Base-by-base conservation (phyloP, 768 basidiomycete genomes). In the Daedalea quercina region DNA sequence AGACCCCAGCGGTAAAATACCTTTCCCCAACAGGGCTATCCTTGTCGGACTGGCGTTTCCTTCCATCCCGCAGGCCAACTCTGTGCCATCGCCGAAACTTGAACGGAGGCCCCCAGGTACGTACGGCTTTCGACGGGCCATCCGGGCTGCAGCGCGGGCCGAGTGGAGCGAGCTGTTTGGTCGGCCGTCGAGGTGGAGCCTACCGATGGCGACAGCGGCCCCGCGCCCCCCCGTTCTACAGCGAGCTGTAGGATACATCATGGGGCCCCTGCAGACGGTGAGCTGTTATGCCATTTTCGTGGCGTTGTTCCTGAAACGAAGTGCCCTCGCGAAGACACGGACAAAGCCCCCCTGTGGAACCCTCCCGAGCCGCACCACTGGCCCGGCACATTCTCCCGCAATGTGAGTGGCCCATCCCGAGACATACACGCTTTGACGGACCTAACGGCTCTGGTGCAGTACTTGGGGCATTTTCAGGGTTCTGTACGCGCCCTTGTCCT, bases 401-500 rank as follows among this genome's bases (percentile, higher is more conserved):
- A 85, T 52, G 82, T 81, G 54, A n/a, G n/a, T n/a, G 76, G 58
- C 9, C 9, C 20, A 31, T 20, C n/a, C 9, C 13, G 28, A 8
- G 8, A 3, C 49, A 6, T 19, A 47, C 40, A 4, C 11, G 6
- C 11, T 31, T 11, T 11, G 28, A 31, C 28, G 11, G 28, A 11
- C 4, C 28, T 31, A 4, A 31, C 11, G 28, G 28, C 28, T 33
- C n/a, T 25, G 2, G 6, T 24, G 9, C 50, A 83, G 80, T n/a
- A n/a, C n/a, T n/a, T 82, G 82, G 83, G 82, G 84, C 55, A 84
- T 81, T 1, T 84, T 78, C 60, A 73, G 82, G 15, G 82, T 80
- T 0, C 66, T 85, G 11, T 85, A 75, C 59, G 78, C 83, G 0
- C 68, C 84, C 35, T 78, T 82, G 76, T 79, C 81, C 0, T 70